Conservation (phyloP, 441 rosid species). For the Euphorbia celastroides region DNA sequence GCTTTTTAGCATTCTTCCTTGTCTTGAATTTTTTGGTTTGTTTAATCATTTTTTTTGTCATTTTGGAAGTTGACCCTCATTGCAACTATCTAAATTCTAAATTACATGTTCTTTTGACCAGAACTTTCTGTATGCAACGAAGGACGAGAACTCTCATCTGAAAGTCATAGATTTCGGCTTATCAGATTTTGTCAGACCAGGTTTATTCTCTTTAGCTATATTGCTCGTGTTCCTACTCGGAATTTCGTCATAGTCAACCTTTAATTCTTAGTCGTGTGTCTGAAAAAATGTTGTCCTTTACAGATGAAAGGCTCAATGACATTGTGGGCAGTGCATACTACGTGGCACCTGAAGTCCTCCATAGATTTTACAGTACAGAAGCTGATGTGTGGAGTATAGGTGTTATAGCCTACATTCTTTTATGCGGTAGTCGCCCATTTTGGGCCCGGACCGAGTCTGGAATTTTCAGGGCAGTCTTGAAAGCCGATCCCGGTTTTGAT, state of each 20-base stretch:
- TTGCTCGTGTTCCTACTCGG: constrained; percentile 1
- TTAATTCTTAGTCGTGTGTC: constrained; percentile 14
- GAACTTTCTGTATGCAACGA: constrained; percentile 79
- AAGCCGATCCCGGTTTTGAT: constrained; percentile 88
- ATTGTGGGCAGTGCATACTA: constrained; percentile 98
- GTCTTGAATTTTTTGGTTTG: too few relatives aligned
- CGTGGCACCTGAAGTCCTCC: constrained; percentile 96
- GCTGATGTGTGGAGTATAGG: constrained; percentile 98
- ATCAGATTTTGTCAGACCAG: constrained; percentile 95
- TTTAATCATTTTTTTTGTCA: constrained; percentile 3
- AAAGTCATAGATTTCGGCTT: constrained; percentile 97
- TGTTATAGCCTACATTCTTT: constrained; percentile 83
- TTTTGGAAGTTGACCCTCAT: constrained; percentile 26
- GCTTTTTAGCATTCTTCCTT: background rate
- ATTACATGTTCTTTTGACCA: constrained; percentile 21
- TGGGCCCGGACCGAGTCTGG: constrained; percentile 99
- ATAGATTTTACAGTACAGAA: constrained; percentile 83
- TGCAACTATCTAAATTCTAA: constrained; percentile 30
- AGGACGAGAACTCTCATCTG: constrained; percentile 70
- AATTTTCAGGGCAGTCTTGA: constrained; percentile 79
- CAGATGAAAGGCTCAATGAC: constrained; percentile 96
- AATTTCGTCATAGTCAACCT: background rate
- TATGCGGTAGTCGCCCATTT: constrained; percentile 96
- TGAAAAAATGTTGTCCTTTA: constrained; percentile 18
- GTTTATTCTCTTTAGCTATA: constrained; percentile 31